Evolutionary conservation across 2,329 filamentous ascomycete species (phyloP).

Genomic region (Sordariomycetes sp.): DNA sequence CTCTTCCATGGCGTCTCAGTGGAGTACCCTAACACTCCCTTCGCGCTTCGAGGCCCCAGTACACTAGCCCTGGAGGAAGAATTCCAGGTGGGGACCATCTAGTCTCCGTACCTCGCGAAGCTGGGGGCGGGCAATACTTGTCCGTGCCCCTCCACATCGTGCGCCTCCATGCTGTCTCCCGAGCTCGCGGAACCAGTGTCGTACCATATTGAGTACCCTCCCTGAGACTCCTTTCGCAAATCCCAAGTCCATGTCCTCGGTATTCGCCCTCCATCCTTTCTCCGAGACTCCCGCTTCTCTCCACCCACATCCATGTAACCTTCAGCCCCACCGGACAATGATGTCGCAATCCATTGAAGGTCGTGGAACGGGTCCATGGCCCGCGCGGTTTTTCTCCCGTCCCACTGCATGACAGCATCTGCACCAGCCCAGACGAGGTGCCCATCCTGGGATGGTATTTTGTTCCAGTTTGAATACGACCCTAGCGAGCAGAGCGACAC

Average conservation of each 20-base stretch:
- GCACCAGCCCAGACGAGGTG: not conserved
- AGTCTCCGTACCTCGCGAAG: not conserved
- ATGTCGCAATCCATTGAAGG: constrained; percentile 4
- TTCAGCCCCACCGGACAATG: not conserved
- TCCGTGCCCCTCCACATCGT: not conserved
- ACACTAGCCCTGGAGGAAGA: not conserved
- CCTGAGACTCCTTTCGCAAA: not conserved
- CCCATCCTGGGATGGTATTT: not conserved
- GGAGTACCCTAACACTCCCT: not conserved
- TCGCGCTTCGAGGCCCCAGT: not conserved
- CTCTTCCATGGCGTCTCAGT: not conserved
- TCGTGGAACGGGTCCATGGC: constrained; percentile 5
- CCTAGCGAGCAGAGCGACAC: not conserved
- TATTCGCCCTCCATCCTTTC: constrained; percentile 2
- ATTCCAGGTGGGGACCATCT: not conserved
- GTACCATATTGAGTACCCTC: not conserved
- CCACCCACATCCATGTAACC: not conserved
- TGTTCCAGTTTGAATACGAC: not conserved
- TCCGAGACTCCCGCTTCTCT: not conserved
- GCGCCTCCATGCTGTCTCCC: not conserved
- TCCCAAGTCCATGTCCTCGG: constrained; percentile 9
- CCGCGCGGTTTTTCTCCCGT: not conserved
- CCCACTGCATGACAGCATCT: not conserved
- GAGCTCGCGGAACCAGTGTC: not conserved
- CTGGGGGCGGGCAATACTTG: not conserved